A percentile compares a stretch with the other conserved stretches of the same genome.
Conservation (phyloP, 768 basidiomycete genomes). For the Lentinula aciculospora region DNA sequence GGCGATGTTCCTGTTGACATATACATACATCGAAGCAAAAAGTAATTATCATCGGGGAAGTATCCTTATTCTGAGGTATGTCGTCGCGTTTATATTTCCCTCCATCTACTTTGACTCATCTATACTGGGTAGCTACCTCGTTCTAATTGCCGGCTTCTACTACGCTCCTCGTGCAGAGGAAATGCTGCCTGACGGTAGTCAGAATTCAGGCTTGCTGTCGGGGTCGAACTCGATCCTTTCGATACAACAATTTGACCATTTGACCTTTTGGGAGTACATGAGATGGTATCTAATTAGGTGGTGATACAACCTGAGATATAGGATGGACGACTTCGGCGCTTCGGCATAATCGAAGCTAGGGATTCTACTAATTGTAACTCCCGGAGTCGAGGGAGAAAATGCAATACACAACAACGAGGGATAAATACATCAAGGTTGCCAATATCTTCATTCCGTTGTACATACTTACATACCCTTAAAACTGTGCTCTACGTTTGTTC, state of each 20-base stretch:
- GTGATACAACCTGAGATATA: not conserved
- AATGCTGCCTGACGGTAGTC: constrained; percentile 27
- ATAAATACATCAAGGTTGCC: not conserved
- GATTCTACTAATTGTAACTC: not conserved
- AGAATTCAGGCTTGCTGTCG: not conserved
- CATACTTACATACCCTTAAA: not conserved
- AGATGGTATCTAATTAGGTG: not conserved
- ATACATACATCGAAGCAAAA: constrained; percentile 98
- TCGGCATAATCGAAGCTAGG: not conserved
- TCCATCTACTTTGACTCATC: constrained; percentile 31
- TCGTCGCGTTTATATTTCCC: not conserved
- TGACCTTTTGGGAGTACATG: constrained; percentile 30
- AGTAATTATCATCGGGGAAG: constrained; percentile 97
- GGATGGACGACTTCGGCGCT: not conserved
- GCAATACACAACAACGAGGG: not conserved
- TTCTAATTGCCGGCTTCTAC: constrained; percentile 88
- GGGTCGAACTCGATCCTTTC: constrained; percentile 5
- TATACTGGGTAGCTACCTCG: constrained; percentile 65
- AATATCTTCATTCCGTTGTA: not conserved
- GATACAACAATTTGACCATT: constrained; percentile 27
- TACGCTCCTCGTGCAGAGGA: constrained; percentile 61
- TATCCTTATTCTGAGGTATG: constrained; percentile 87
- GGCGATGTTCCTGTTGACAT: constrained; percentile 96
- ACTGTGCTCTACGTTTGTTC: not conserved
- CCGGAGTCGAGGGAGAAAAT: not conserved